phyloP scores from a whole-genome alignment of 805 yeast genomes.

The Kluyveromyces lactis region DNA sequence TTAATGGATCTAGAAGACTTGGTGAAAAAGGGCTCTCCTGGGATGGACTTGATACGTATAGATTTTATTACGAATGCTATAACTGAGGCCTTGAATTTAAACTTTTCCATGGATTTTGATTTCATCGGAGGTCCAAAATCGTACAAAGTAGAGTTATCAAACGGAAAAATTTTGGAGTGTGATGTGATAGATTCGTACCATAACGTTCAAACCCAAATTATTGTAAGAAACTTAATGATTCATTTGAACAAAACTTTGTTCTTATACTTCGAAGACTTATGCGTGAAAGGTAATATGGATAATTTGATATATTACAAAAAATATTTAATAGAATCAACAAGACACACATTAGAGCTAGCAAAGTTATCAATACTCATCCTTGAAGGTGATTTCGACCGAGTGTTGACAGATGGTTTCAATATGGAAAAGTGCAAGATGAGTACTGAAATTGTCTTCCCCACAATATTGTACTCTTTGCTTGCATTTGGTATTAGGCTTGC shows the following conservation, averaged over 20 bases:
- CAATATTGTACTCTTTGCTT: conserved; percentile 2
- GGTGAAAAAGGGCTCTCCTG: conserved; percentile 1
- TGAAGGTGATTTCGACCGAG: conserved; percentile 1
- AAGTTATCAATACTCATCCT: conserved; percentile 1
- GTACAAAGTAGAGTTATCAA: neutral
- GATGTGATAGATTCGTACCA: conserved; percentile 4
- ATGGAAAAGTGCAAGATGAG: neutral
- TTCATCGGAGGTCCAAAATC: neutral
- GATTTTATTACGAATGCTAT: neutral
- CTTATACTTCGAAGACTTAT: conserved; percentile 2
- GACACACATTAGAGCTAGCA: conserved; percentile 1
- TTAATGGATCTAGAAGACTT: conserved; percentile 1
- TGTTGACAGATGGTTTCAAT: neutral
- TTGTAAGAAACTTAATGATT: neutral
- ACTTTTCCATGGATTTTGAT: conserved; percentile 1
- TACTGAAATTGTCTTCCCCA: conserved; percentile 3
- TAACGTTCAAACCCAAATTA: conserved; percentile 1
- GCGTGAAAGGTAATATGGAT: neutral
- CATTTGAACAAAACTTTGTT: neutral
- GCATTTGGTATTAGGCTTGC: neutral
- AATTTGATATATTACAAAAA: neutral
- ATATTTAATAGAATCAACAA: neutral
- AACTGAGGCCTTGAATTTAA: neutral
- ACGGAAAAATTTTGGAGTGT: neutral
- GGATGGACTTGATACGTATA: neutral